Conservation (phyloP, 2,329 filamentous ascomycete species). For the Rhinocladiella mackenziei region DNA sequence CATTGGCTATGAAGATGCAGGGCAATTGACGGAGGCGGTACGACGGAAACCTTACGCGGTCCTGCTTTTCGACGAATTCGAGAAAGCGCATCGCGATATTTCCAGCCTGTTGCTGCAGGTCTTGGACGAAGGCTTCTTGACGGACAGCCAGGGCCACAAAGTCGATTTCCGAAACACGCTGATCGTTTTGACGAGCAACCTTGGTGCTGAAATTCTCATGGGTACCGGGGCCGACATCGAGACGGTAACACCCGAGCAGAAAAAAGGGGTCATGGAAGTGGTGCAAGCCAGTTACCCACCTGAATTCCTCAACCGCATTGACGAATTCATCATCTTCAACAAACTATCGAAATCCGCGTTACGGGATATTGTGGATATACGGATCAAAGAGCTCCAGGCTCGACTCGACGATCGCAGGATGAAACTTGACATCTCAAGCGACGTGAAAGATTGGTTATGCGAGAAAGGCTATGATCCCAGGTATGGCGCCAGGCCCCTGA, state of each 20-base stretch:
- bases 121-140: constrained; percentile 92
- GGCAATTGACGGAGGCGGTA: constrained; percentile 92
- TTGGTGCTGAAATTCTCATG: constrained; percentile 87
- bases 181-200: constrained; percentile 92
- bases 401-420: constrained; percentile 84
- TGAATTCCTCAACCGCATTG: constrained; percentile 93
- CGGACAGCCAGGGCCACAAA: constrained; percentile 91
- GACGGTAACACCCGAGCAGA: constrained; percentile 68
- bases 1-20: constrained; percentile 93
- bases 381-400: constrained; percentile 75
- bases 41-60: constrained; percentile 93
- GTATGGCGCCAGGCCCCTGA: constrained; percentile 86
- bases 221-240: constrained; percentile 60
- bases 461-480: constrained; percentile 85
- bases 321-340: constrained; percentile 96
- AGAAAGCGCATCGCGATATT: constrained; percentile 95
- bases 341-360: constrained; percentile 73
- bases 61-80: constrained; percentile 92
- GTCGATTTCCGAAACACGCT: constrained; percentile 96
- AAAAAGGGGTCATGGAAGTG: constrained; percentile 80
- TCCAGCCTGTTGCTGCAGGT: constrained; percentile 88
- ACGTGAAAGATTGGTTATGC: constrained; percentile 80
- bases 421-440: constrained; percentile 63
- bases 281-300: constrained; percentile 73
- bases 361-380: constrained; percentile 89